Conservation (phyloP, 768 basidiomycete species). For the Panellus pusillus region DNA sequence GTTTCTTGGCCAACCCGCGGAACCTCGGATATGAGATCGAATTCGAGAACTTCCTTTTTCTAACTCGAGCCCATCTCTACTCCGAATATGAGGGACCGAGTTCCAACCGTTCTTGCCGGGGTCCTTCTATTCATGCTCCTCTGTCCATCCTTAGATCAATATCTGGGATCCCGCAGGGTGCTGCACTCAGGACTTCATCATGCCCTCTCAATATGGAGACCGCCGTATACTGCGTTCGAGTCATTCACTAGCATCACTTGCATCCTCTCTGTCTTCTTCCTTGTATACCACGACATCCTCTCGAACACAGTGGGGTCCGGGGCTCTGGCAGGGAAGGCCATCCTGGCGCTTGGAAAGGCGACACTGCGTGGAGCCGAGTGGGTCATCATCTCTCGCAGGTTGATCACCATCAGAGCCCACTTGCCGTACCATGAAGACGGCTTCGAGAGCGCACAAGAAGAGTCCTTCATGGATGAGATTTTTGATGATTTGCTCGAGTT, state of each 20-base stretch:
- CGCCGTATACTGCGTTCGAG: conserved; percentile 9
- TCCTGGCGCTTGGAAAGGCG: conserved; percentile 28
- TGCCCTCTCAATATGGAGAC: no score
- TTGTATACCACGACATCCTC: conserved; percentile 14
- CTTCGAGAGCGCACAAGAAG: not conserved
- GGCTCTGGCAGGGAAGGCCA: conserved; percentile 27
- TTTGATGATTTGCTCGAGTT: conserved; percentile 31
- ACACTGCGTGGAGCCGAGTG: conserved; percentile 28
- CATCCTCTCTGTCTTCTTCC: conserved; percentile 14
- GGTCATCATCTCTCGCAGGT: conserved; percentile 23
- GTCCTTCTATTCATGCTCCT: no score
- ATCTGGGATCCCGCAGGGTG: no score
- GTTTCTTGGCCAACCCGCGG: no score
- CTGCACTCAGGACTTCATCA: no score
- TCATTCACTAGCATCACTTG: conserved; percentile 5
- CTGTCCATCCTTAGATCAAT: no score
- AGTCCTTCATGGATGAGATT: conserved; percentile 18
- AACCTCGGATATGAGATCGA: no score
- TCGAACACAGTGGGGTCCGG: conserved; percentile 25
- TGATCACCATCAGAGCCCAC: conserved; percentile 20
- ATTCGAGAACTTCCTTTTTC: no score
- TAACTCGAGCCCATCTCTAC: no score
- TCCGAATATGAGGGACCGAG: no score
- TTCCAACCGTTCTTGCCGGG: no score
- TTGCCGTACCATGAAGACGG: conserved; percentile 20